Conservation (phyloP, 2,329 filamentous ascomycete species). For the Aschersonia sp. region DNA sequence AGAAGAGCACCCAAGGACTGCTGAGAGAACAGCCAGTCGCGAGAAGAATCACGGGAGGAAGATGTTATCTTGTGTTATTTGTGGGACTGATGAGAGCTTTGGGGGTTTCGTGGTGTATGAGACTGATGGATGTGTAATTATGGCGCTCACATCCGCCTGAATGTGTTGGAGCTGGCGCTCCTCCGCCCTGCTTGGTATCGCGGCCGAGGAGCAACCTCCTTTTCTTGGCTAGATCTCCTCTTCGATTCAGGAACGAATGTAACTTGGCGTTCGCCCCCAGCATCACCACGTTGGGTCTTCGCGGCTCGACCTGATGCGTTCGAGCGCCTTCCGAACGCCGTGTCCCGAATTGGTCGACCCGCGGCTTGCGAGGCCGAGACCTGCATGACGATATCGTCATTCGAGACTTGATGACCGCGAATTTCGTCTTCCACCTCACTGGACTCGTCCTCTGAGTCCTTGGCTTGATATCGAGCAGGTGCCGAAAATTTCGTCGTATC, state of each 20-base stretch:
- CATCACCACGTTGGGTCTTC: constrained; percentile 30
- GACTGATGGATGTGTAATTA: constrained; percentile 3
- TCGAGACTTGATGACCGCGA: constrained; percentile 9
- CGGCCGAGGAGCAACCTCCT: constrained; percentile 16
- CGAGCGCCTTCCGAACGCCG: constrained; percentile 38
- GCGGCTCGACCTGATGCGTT: constrained; percentile 32
- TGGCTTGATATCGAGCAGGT: constrained; percentile 20
- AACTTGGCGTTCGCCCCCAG: constrained; percentile 50
- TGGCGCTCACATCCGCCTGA: constrained; percentile 43
- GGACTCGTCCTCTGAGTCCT: constrained; percentile 28
- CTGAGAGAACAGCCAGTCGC: too few species aligned
- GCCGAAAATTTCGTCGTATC: constrained; percentile 19
- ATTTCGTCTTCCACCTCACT: constrained; percentile 22
- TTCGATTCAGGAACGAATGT: constrained; percentile 54
- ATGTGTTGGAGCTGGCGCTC: constrained; percentile 64
- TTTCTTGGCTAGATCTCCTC: constrained; percentile 29
- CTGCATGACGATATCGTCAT: constrained; percentile 41
- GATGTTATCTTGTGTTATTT: too few species aligned
- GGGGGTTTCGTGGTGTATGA: background rate
- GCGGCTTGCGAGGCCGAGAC: constrained; percentile 55
- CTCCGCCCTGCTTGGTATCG: constrained; percentile 33
- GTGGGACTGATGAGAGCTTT: too few species aligned
- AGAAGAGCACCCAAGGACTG: too few species aligned
- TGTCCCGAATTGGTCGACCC: constrained; percentile 39
- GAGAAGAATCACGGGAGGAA: too few species aligned